Conservation (phyloP, 495 filamentous ascomycete genomes). For the Astrothelium macrocarpum region DNA sequence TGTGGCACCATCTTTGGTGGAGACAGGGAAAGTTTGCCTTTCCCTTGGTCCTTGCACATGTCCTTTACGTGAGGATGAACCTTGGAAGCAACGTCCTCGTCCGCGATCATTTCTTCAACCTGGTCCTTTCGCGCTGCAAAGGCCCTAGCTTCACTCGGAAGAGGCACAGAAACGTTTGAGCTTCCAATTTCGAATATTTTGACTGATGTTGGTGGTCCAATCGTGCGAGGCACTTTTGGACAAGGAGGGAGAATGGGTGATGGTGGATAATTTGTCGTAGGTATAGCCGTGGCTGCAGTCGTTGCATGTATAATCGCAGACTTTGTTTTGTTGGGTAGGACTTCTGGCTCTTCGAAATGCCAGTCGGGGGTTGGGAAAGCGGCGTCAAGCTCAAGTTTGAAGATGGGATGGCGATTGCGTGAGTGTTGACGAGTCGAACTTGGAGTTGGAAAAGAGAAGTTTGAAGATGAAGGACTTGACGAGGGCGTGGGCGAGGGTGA, state of each 20-base stretch:
- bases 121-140: not conserved
- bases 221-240: not conserved
- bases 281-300: not conserved
- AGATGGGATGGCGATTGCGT: not conserved
- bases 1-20: not conserved
- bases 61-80: not conserved
- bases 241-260: not conserved
- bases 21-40: not conserved
- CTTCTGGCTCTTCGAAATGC: not conserved
- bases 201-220: not conserved
- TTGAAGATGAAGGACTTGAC: not conserved
- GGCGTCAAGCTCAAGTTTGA: not conserved
- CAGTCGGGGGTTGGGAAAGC: not conserved
- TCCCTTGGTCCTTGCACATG: not conserved
- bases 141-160: not conserved
- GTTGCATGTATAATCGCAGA: not conserved
- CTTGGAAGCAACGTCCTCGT: not conserved
- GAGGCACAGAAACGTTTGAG: not conserved
- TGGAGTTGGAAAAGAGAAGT: not conserved
- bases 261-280: not conserved
- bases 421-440: not conserved
- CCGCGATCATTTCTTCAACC: not conserved
- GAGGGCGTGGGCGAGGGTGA: not conserved
- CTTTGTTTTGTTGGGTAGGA: not conserved
- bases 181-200: not conserved